These are phyloP conservation scores for Vicia sativa DNA, from an alignment of 306 rosid species.

Conservation along the genomic window DNA sequence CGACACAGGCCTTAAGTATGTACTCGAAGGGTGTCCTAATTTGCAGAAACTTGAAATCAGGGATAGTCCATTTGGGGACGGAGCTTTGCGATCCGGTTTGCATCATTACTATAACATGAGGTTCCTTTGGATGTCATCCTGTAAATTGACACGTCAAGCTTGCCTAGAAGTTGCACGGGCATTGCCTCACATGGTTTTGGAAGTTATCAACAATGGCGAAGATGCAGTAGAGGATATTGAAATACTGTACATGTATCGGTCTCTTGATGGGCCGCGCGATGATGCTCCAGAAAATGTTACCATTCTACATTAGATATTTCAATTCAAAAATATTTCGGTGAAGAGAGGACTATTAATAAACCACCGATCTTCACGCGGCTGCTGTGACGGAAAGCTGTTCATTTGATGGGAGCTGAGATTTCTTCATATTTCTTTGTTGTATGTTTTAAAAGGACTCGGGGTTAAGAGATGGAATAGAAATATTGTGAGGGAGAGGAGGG, in stretches of 20 bases:
- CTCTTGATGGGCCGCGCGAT: constrained; percentile 63
- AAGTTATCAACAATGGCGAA: constrained; percentile 51
- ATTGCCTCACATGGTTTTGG: constrained; percentile 71
- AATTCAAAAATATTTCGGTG: constrained; percentile 13
- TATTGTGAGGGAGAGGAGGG: constrained; percentile 28
- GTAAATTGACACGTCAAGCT: constrained; percentile 64
- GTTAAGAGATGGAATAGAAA: too few species aligned
- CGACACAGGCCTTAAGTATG: constrained; percentile 62
- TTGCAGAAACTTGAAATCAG: constrained; percentile 90
- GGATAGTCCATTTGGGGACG: constrained; percentile 90
- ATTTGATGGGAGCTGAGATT: too few species aligned
- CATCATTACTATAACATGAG: constrained; percentile 93
- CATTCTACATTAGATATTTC: constrained; percentile 56
- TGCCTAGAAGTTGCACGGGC: constrained; percentile 71
- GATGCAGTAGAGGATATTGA: constrained; percentile 25
- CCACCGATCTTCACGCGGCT: too few species aligned
- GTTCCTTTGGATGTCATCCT: constrained; percentile 88
- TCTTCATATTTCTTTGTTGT: too few species aligned
- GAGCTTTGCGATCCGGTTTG: constrained; percentile 73
- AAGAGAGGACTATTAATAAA: too few species aligned
- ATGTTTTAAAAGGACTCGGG: too few species aligned
- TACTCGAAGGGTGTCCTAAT: constrained; percentile 84
- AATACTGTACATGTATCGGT: constrained; percentile 50
- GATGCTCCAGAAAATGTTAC: constrained; percentile 64
- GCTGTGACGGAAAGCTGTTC: too few species aligned